These are phyloP conservation scores for Neonectria magnoliae DNA, from an alignment of 2,329 filamentous ascomycete genomes.

Conservation along the genomic window DNA sequence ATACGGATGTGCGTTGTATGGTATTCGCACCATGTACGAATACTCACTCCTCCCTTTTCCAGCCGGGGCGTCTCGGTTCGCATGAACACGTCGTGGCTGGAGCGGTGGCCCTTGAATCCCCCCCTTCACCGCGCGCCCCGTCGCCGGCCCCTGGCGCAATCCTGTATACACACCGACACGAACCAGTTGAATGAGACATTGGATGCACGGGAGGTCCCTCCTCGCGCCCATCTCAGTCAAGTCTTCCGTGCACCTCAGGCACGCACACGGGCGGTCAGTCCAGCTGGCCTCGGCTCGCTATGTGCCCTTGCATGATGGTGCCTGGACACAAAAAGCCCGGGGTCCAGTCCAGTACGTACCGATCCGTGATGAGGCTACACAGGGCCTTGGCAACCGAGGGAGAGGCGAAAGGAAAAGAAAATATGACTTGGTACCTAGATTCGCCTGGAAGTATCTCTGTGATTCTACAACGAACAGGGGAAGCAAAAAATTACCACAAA, in stretches of 20 bases:
- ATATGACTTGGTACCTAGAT: not conserved
- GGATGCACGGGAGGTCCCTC: conserved; percentile 13
- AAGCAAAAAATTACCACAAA: not conserved
- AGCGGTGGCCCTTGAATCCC: not conserved
- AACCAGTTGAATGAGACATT: conserved; percentile 14
- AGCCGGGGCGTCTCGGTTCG: conserved; percentile 1
- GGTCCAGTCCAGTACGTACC: not conserved
- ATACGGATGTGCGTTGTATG: not conserved
- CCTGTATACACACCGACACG: not conserved
- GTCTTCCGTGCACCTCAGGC: not conserved
- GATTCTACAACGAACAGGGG: not conserved
- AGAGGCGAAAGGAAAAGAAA: conserved; percentile 21
- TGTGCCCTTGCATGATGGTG: conserved; percentile 40
- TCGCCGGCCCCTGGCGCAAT: not conserved
- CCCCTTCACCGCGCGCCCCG: not conserved
- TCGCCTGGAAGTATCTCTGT: not conserved
- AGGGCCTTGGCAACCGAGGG: conserved; percentile 7
- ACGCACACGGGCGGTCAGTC: conserved; percentile 34
- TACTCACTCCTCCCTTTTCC: not conserved
- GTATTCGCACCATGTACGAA: not conserved
- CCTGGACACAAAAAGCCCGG: conserved; percentile 25
- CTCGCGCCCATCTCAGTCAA: conserved; percentile 28
- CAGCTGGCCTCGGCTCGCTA: conserved; percentile 26
- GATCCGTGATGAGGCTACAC: conserved; percentile 13
- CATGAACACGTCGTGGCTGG: conserved; percentile 1